Evolutionary conservation across 116 monocot species (phyloP).

Genomic region (Iris pallida): DNA sequence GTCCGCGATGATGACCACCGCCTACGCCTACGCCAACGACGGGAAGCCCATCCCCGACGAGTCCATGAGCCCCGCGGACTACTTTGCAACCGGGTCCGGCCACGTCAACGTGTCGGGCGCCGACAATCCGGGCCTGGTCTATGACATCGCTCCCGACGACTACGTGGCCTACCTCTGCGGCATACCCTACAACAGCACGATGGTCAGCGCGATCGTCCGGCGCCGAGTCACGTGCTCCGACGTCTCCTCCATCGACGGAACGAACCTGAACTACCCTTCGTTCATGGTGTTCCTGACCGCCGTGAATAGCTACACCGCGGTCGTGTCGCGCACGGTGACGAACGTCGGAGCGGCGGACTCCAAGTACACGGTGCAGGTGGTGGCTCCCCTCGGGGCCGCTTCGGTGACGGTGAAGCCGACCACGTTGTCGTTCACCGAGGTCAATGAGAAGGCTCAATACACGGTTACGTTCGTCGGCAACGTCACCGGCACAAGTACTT

Average conservation of each 20-base stretch:
- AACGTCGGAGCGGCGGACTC: not conserved
- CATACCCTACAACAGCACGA: not conserved
- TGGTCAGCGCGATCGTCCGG: not conserved
- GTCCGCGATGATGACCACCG: not conserved
- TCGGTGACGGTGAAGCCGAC: not conserved
- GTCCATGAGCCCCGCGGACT: not conserved
- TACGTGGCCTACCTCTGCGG: not conserved
- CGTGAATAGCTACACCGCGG: not conserved
- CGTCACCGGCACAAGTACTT: not conserved
- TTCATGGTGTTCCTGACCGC: not conserved
- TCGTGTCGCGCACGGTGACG: not conserved
- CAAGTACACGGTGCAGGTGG: slow-evolving; percentile 1
- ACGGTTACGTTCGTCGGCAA: not conserved
- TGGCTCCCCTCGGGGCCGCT: not conserved
- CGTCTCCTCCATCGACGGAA: not conserved
- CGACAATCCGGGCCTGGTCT: not conserved
- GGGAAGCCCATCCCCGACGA: not conserved
- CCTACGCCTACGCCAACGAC: not conserved
- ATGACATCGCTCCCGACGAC: not conserved
- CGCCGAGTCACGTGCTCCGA: not conserved
- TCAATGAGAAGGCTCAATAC: not conserved
- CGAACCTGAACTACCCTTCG: slow-evolving; percentile 12
- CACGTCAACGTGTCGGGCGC: not conserved
- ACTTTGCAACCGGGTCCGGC: not conserved
- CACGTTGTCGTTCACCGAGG: not conserved